Evolutionary conservation across 345 rosid genomes (phyloP), one percentile per base, ranked within the genome.

Genomic region (Hibiscus mutabilis): DNA sequence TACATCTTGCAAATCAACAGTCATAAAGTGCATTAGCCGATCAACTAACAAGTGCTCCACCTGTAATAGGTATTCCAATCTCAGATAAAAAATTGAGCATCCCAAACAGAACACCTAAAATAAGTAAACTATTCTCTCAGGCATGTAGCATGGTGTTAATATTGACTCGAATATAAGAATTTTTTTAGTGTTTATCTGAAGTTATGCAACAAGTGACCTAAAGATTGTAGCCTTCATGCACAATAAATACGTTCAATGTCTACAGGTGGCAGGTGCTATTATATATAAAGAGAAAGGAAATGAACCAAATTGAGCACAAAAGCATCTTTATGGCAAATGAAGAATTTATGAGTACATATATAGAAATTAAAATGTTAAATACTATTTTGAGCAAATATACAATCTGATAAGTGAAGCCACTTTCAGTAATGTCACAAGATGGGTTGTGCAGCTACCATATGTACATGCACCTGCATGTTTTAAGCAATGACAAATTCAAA

Each of bases 41-140:
- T 92, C 91, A 77, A 86, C 74, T 72, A 92, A 74, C 64, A 90
- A 85, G 52, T 88, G 94, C 85, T 92, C 96, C 59, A 90, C 92
- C 96, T 90, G 84, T 42, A 76, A 80, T 0, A 70, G 27, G 66
- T 62, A 25, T 19, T 18, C 60, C 72, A 6, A 29, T 60, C 22
- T 51, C 75, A 63, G 7, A 74, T n/a, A 70, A 9, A 68, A 71
- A 64, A 53, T 16, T 29, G 60, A 33, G 40, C 13, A 14, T 33
- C 37, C 40, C 40, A 35, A 35, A 35, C 25, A 56, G 31, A 47
- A 62, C 6, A 61, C 56, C 1, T 3, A 57, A n/a, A 18, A 37
- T 22, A 63, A 60, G 35, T 31, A n/a, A 60, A 55, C 47, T 21
- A 31, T 14, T 55, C 51, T 56, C 14, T 22, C 4, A n/a, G 21